These are phyloP conservation scores for Chlorella ohadii DNA, from an alignment of 139 green algal species.

Conservation along the genomic window DNA sequence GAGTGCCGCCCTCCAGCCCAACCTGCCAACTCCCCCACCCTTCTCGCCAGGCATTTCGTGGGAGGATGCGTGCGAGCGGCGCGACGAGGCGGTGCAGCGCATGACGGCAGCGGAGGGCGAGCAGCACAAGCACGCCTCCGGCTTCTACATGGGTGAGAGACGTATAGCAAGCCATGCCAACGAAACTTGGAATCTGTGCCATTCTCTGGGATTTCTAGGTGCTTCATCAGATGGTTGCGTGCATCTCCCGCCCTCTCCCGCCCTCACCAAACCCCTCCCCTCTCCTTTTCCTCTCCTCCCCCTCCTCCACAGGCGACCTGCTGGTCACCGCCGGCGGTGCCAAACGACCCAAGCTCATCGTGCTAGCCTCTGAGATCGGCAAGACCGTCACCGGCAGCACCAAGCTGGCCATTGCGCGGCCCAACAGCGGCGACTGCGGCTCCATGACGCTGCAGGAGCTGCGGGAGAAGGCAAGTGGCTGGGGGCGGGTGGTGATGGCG, in stretches of 20 bases:
- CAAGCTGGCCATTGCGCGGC: neutral
- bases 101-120: neutral
- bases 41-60: neutral
- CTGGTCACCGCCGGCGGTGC: neutral
- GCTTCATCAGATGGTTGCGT: no score
- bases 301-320: neutral
- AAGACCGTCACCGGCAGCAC: neutral
- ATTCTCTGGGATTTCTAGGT: no score
- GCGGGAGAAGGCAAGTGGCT: neutral
- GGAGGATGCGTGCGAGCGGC: neutral
- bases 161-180: no score
- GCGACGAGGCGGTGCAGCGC: constrained; percentile 14
- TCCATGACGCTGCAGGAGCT: neutral
- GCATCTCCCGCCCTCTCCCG: no score
- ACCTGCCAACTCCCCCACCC: neutral
- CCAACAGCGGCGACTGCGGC: no score
- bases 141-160: neutral
- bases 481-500: no score
- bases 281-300: neutral
- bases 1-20: neutral
- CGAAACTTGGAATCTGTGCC: no score
- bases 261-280: neutral
- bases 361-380: constrained; percentile 1
- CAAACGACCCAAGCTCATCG: neutral
- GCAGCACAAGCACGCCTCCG: neutral